A percentile compares a stretch with the other conserved stretches of the same genome.
phyloP scores from a whole-genome alignment of 441 rosid genomes.

The Gossypium gossypioides region DNA sequence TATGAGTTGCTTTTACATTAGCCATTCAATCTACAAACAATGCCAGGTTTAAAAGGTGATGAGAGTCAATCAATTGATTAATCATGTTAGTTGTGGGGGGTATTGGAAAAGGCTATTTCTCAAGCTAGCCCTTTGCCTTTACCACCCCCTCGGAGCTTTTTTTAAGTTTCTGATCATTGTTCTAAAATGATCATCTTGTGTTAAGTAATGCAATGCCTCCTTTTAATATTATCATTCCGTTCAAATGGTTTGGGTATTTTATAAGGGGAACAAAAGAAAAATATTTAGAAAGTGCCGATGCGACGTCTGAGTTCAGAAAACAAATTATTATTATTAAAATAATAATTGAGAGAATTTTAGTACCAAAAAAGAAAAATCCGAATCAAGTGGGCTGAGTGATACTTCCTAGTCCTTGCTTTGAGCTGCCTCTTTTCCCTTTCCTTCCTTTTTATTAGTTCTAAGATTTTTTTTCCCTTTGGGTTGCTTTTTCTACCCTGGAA shows the following conservation, averaged over 20 bases:
- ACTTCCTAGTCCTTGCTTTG: slow-evolving; percentile 21
- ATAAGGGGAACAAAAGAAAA: slow-evolving; percentile 38
- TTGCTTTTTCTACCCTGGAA: slow-evolving; percentile 11
- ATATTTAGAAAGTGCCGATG: slow-evolving; percentile 33
- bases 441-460: slow-evolving; percentile 19
- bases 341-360: slow-evolving; percentile 11
- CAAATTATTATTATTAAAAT: slow-evolving; percentile 13
- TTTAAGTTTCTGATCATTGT: slow-evolving; percentile 18
- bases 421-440: background rate
- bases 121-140: background rate
- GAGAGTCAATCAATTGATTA: slow-evolving; percentile 18
- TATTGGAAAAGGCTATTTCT: slow-evolving; percentile 20
- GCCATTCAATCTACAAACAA: slow-evolving; percentile 4
- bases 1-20: background rate
- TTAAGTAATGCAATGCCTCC: slow-evolving; percentile 15
- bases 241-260: slow-evolving; percentile 59
- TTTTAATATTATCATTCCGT: slow-evolving; percentile 30
- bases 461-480: slow-evolving; percentile 10
- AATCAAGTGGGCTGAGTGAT: slow-evolving; percentile 24
- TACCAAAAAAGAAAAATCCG: background rate
- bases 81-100: slow-evolving; percentile 25
- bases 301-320: slow-evolving; percentile 28
- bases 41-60: slow-evolving; percentile 5
- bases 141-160: slow-evolving; percentile 15
- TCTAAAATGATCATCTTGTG: slow-evolving; percentile 4